Evolutionary conservation across 2,329 filamentous ascomycete species (phyloP).

Genomic region (Pleomassaria siparia): DNA sequence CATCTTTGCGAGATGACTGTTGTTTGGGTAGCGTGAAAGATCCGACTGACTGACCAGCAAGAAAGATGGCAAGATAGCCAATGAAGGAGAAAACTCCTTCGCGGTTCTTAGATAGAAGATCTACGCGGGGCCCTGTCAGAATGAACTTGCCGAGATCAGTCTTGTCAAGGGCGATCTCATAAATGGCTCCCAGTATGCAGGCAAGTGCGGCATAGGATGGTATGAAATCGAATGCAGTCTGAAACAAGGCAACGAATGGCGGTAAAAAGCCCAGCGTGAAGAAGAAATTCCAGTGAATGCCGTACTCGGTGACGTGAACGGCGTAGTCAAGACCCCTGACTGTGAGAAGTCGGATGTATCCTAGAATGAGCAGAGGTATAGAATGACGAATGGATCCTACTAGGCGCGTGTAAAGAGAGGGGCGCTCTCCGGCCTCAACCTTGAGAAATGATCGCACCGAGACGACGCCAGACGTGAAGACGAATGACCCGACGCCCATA

Average conservation of each 20-base stretch:
- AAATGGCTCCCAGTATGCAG: constrained; percentile 66
- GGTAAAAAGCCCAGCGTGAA: constrained; percentile 89
- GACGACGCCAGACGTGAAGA: constrained; percentile 91
- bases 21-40: constrained; percentile 71
- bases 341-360: constrained; percentile 77
- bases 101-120: constrained; percentile 84
- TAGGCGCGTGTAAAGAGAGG: constrained; percentile 61
- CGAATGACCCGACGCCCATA: constrained; percentile 93
- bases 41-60: constrained; percentile 82
- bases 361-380: constrained; percentile 77
- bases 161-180: constrained; percentile 72
- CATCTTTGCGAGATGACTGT: constrained; percentile 47
- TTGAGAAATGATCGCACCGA: constrained; percentile 79
- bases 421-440: constrained; percentile 56
- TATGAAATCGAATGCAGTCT: constrained; percentile 68
- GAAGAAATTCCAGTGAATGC: constrained; percentile 99
- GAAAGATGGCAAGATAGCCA: constrained; percentile 92
- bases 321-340: constrained; percentile 96
- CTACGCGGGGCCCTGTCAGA: constrained; percentile 74
- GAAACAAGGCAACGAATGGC: constrained; percentile 83
- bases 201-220: constrained; percentile 78
- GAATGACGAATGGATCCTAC: constrained; percentile 73
- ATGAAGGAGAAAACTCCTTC: constrained; percentile 95
- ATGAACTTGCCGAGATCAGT: constrained; percentile 82
- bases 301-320: constrained; percentile 96